A percentile compares a stretch with the other conserved stretches of the same genome.
Conservation (phyloP, 2,329 filamentous ascomycete genomes). For the Helicocarpus griseus region DNA sequence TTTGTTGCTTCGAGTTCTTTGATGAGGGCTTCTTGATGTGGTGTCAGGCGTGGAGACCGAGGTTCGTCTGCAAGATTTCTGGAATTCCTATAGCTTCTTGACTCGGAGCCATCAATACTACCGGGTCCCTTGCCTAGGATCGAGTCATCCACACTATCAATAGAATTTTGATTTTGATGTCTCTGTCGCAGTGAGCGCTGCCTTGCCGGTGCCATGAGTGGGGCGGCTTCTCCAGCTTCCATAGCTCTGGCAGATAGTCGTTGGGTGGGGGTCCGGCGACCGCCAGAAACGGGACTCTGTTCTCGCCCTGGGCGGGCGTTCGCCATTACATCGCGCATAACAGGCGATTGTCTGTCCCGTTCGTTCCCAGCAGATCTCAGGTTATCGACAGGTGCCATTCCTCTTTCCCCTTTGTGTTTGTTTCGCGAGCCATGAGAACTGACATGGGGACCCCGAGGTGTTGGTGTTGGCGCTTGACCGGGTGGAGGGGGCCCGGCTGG, state of each 20-base stretch:
- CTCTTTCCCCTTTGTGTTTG: slow-evolving; percentile 41
- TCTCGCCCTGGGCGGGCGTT: slow-evolving; percentile 35
- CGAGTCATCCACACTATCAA: slow-evolving; percentile 59
- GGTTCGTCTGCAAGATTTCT: slow-evolving; percentile 34
- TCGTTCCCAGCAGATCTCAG: slow-evolving; percentile 36
- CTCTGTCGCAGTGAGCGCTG: slow-evolving; percentile 48
- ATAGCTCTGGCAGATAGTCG: slow-evolving; percentile 31
- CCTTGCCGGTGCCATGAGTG: slow-evolving; percentile 33
- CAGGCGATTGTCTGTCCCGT: slow-evolving; percentile 39
- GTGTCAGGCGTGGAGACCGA: slow-evolving; percentile 34
- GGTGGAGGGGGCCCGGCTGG: slow-evolving; percentile 56
- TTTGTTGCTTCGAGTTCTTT: slow-evolving; percentile 80
- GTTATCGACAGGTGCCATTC: slow-evolving; percentile 34
- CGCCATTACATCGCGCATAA: slow-evolving; percentile 33
- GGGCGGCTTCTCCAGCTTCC: slow-evolving; percentile 38
- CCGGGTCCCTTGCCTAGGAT: slow-evolving; percentile 30
- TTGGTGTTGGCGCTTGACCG: slow-evolving; percentile 54
- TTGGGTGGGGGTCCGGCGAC: slow-evolving; percentile 56
- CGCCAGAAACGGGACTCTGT: slow-evolving; percentile 43
- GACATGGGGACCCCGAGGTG: slow-evolving; percentile 40
- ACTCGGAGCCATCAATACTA: slow-evolving; percentile 33
- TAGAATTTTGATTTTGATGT: slow-evolving; percentile 56
- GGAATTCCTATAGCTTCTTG: slow-evolving; percentile 30
- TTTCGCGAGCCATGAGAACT: slow-evolving; percentile 30
- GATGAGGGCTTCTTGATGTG: slow-evolving; percentile 53